These are phyloP conservation scores for Henningerozyma blattae DNA, from an alignment of 805 yeast species.

Conservation along the genomic window DNA sequence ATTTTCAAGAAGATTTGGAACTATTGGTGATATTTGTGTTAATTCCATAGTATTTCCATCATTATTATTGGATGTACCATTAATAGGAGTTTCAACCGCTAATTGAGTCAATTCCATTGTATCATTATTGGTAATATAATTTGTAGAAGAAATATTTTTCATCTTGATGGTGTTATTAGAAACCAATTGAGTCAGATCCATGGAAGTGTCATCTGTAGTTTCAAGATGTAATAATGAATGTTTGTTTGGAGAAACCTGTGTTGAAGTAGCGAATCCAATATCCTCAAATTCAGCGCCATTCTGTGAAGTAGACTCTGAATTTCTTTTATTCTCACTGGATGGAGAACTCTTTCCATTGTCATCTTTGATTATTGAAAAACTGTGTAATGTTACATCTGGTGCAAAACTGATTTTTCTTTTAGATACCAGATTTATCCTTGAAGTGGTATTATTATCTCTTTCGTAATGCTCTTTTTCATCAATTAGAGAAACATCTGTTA, in stretches of 20 bases:
- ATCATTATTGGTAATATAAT: not conserved
- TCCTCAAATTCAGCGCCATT: not conserved
- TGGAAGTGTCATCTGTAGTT: conserved; percentile 9
- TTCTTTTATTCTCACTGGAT: not conserved
- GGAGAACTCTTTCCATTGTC: not conserved
- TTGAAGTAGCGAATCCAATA: conserved; percentile 5
- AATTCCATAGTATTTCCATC: conserved; percentile 8
- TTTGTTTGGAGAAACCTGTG: not conserved
- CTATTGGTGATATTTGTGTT: conserved; percentile 1
- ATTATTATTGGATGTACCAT: not conserved
- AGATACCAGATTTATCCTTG: conserved; percentile 12
- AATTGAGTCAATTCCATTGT: too few relatives aligned
- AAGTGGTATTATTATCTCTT: conserved; percentile 20
- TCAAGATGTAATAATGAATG: not conserved
- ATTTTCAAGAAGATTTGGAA: not conserved
- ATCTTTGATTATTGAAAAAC: conserved; percentile 19
- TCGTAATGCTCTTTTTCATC: conserved; percentile 7
- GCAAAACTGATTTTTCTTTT: conserved; percentile 64
- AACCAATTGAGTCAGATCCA: conserved; percentile 15
- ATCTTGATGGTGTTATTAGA: conserved; percentile 7
- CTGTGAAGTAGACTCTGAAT: not conserved
- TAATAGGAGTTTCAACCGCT: not conserved
- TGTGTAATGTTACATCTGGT: conserved; percentile 57
- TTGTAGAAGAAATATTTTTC: conserved; percentile 7
- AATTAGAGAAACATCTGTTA: conserved; percentile 2